A percentile compares a stretch with the other conserved stretches of the same genome.
Conservation (phyloP, 1,284 basidiomycete species). For the Coniferiporia weirii region DNA sequence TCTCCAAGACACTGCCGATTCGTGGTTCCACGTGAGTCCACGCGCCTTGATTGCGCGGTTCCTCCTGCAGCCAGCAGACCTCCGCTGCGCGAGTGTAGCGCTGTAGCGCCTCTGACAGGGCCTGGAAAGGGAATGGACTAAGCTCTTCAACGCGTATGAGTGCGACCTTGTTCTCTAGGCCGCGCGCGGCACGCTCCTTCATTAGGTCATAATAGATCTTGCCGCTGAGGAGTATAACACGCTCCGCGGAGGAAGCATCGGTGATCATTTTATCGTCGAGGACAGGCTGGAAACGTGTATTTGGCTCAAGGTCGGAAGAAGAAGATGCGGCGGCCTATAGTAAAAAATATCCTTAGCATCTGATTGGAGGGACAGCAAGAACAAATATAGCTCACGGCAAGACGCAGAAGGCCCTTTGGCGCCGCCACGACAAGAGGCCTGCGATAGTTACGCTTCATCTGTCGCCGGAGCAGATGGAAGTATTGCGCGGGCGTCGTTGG, state of each 20-base stretch:
- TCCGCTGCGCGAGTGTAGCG: conserved; percentile 39
- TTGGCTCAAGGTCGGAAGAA: conserved; percentile 58
- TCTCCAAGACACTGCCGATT: conserved; percentile 46
- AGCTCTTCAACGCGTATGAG: conserved; percentile 81
- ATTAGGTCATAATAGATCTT: conserved; percentile 85
- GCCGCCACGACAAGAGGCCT: conserved; percentile 81
- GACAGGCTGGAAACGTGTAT: conserved; percentile 68
- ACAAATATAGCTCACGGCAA: conserved; percentile 50
- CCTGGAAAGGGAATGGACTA: conserved; percentile 75
- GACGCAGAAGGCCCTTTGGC: conserved; percentile 77
- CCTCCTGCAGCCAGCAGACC: conserved; percentile 74
- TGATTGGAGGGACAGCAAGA: background rate
- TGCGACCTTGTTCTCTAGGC: conserved; percentile 46
- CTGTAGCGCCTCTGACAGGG: conserved; percentile 43
- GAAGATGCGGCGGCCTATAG: conserved; percentile 68
- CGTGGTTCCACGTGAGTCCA: conserved; percentile 63
- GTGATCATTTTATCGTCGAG: conserved; percentile 46
- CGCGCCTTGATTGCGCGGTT: conserved; percentile 81
- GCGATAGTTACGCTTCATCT: conserved; percentile 78
- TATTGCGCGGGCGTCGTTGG: conserved; percentile 87
- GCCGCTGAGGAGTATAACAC: conserved; percentile 64
- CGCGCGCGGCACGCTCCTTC: conserved; percentile 55
- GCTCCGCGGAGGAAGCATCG: conserved; percentile 36
- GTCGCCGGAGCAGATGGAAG: conserved; percentile 82
- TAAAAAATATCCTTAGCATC: conserved; percentile 3